Evolutionary conservation across 176 grass and related monocot species (phyloP).

Genomic region (Puccinellia tenuiflora): DNA sequence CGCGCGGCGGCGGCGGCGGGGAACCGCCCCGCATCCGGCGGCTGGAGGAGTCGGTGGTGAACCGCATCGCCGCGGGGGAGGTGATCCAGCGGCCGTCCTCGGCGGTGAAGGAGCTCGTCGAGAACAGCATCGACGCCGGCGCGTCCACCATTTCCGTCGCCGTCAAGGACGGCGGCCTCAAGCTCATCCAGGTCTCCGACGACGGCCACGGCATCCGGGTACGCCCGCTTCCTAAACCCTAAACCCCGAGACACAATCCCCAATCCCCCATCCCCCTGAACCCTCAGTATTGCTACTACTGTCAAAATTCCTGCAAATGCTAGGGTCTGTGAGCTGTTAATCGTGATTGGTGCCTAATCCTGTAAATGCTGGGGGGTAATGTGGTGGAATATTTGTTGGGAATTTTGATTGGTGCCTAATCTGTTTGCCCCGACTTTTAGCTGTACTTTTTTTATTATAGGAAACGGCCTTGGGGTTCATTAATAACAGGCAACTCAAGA

Average conservation of each 20-base stretch:
- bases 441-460: neutral
- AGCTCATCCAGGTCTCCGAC: constrained; percentile 90
- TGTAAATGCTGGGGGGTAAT: neutral
- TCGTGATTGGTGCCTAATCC: neutral
- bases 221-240: constrained; percentile 14
- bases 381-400: neutral
- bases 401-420: neutral
- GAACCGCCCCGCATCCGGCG: constrained; percentile 60
- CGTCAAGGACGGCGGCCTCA: constrained; percentile 83
- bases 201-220: constrained; percentile 86
- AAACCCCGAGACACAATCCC: neutral
- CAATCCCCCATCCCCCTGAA: neutral
- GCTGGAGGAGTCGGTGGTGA: constrained; percentile 87
- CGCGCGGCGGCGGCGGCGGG: neutral
- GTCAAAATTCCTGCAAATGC: neutral
- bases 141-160: constrained; percentile 63
- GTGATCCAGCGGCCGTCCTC: constrained; percentile 75
- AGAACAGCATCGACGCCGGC: constrained; percentile 87
- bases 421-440: neutral
- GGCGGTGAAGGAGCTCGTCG: constrained; percentile 86
- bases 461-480: neutral
- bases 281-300: neutral
- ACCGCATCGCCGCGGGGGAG: constrained; percentile 85
- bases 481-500: neutral
- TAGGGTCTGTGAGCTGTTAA: neutral